Conservation (phyloP, 768 basidiomycete species). For the Lactarius trivialis region DNA sequence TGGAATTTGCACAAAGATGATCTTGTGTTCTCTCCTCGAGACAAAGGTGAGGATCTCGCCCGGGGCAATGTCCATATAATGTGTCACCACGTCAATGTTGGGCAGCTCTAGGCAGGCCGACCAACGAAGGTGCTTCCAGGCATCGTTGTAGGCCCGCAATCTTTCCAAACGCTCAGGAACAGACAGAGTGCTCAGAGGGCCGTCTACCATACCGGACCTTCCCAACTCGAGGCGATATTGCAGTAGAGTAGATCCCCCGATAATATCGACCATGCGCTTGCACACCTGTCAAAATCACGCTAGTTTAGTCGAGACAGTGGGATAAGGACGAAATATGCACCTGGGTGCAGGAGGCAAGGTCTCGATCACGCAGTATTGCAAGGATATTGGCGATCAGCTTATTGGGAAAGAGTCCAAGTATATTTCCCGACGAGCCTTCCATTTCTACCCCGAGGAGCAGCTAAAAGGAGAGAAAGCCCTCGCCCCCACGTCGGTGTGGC, state of each 20-base stretch:
- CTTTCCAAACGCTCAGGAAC: slow-evolving; percentile 2
- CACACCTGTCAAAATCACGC: neutral
- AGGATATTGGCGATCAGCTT: slow-evolving; percentile 4
- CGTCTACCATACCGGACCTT: slow-evolving; percentile 2
- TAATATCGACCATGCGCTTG: neutral
- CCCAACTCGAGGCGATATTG: slow-evolving; percentile 9
- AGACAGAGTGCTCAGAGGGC: no score
- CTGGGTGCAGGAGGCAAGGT: neutral
- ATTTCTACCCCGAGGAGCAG: no score
- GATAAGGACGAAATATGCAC: no score
- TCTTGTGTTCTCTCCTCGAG: neutral
- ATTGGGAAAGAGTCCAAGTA: neutral
- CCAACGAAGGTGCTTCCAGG: no score
- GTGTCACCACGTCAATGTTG: no score
- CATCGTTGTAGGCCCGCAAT: neutral
- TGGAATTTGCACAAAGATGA: no score
- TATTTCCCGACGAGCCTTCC: no score
- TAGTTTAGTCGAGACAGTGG: neutral
- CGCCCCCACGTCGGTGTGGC: no score
- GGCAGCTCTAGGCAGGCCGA: no score
- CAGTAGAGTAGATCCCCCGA: neutral
- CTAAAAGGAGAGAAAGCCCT: no score
- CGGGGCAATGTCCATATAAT: neutral
- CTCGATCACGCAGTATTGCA: neutral
- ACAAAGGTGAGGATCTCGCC: slow-evolving; percentile 6